These are phyloP conservation scores for Gentiana dahurica DNA, from an alignment of 257 asterid genomes.

Conservation along the genomic window DNA sequence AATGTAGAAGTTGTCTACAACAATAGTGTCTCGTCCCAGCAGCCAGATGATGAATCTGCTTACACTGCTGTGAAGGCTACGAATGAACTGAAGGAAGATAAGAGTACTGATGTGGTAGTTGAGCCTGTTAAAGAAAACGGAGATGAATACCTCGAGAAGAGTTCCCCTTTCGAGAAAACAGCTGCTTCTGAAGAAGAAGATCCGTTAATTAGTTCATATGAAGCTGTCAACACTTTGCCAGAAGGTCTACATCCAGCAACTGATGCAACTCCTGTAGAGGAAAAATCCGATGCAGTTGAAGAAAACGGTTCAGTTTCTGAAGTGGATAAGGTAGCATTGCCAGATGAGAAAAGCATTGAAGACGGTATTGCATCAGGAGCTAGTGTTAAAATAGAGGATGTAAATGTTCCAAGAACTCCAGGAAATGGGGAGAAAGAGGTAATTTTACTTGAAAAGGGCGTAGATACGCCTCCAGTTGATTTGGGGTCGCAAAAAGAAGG, in stretches of 20 bases:
- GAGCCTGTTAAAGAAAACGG: conserved; percentile 19
- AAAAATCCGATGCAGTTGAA: conserved; percentile 12
- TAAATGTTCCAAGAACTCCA: conserved; percentile 3
- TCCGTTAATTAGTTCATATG: conserved; percentile 18
- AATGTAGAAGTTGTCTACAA: conserved; percentile 19
- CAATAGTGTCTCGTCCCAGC: neutral
- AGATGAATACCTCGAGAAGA: conserved; percentile 24
- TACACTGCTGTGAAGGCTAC: neutral
- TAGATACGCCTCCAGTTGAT: neutral
- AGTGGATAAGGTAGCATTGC: conserved; percentile 15
- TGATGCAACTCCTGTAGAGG: conserved; percentile 3
- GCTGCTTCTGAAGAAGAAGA: conserved; percentile 13
- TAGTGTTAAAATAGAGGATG: conserved; percentile 3
- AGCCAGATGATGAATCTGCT: neutral
- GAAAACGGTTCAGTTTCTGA: conserved; percentile 13
- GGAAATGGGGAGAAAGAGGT: conserved; percentile 14
- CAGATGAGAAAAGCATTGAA: conserved; percentile 13
- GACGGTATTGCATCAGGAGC: conserved; percentile 9
- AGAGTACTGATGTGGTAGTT: neutral
- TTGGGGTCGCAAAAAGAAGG: conserved; percentile 1
- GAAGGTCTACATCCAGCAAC: conserved; percentile 5
- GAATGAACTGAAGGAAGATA: neutral
- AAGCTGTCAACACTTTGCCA: conserved; percentile 17
- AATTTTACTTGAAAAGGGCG: conserved; percentile 1
- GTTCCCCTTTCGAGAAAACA: conserved; percentile 13